Evolutionary conservation across 1,284 basidiomycete species (phyloP).

Genomic region (Chalciporus sp.): DNA sequence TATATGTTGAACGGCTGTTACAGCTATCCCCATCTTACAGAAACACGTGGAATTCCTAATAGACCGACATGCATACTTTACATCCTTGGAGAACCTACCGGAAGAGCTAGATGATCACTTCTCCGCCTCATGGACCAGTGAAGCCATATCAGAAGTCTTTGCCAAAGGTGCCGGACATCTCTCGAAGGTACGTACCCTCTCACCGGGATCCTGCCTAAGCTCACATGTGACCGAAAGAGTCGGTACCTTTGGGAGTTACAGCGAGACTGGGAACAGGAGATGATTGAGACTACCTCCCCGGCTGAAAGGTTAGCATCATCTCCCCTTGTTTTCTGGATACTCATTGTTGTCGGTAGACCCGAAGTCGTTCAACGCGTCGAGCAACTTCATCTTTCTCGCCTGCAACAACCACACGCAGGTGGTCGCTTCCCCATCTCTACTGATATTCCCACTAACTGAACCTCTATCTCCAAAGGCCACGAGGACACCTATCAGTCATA

Average conservation of each 20-base stretch:
- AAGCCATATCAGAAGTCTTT: constrained; percentile 55
- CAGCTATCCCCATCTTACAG: constrained; percentile 74
- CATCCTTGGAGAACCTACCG: constrained; percentile 44
- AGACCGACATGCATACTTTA: constrained; percentile 52
- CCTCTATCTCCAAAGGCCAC: constrained; percentile 45
- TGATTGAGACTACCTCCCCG: constrained; percentile 49
- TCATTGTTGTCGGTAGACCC: constrained; percentile 34
- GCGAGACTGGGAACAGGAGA: constrained; percentile 75
- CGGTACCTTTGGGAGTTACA: constrained; percentile 72
- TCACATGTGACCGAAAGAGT: constrained; percentile 50
- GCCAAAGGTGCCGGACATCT: constrained; percentile 63
- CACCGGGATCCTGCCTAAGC: constrained; percentile 4
- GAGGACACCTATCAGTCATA: constrained; percentile 83
- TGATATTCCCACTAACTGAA: constrained; percentile 4
- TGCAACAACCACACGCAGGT: constrained; percentile 75
- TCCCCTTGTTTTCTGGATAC: background rate
- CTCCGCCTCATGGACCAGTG: constrained; percentile 61
- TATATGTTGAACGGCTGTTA: constrained; percentile 16
- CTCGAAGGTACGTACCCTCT: constrained; percentile 46
- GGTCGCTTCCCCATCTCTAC: constrained; percentile 15
- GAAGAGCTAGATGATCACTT: constrained; percentile 55
- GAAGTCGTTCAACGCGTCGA: constrained; percentile 49
- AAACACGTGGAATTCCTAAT: constrained; percentile 73
- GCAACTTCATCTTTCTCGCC: constrained; percentile 53
- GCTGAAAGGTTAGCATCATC: constrained; percentile 48